Conservation (phyloP, 495 filamentous ascomycete species). For the Aspergillus saccharolyticus region DNA sequence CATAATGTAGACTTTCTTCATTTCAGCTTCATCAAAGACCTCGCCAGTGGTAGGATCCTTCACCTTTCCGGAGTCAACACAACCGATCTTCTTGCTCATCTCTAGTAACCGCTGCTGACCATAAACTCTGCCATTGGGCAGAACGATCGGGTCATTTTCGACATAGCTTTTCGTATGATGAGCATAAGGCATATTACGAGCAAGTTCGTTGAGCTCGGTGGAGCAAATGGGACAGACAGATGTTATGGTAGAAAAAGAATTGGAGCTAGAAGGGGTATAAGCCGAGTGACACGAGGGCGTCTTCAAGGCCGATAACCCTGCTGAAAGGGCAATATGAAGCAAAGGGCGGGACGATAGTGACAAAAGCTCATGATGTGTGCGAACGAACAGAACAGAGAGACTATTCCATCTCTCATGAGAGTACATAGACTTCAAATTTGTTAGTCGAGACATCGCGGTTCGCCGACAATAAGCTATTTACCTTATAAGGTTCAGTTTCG, state of each 20-base stretch:
- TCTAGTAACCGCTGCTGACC: conserved; percentile 68
- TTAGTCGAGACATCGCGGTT: background rate
- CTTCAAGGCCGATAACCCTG: conserved; percentile 90
- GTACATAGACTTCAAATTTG: conserved; percentile 58
- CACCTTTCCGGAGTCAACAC: conserved; percentile 51
- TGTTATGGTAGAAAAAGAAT: conserved; percentile 53
- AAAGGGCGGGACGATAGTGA: conserved; percentile 77
- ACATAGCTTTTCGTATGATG: conserved; percentile 91
- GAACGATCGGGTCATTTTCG: conserved; percentile 75
- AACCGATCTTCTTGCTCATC: conserved; percentile 62
- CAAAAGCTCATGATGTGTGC: conserved; percentile 81
- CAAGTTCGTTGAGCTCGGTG: conserved; percentile 88
- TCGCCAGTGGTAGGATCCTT: conserved; percentile 80
- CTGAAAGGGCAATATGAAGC: conserved; percentile 86
- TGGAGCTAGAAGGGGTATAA: conserved; percentile 53
- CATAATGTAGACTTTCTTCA: conserved; percentile 90
- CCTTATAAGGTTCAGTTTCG: conserved; percentile 57
- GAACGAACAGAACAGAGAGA: conserved; percentile 77
- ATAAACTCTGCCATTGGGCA: conserved; percentile 86
- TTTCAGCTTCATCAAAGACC: conserved; percentile 50
- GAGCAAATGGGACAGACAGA: conserved; percentile 91
- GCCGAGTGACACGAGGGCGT: conserved; percentile 87
- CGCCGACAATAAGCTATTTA: conserved; percentile 27
- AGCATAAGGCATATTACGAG: conserved; percentile 83
- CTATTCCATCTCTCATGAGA: conserved; percentile 62